These are phyloP conservation scores for Quambalaria eucalypti DNA, from an alignment of 1,284 basidiomycete species.

Conservation along the genomic window DNA sequence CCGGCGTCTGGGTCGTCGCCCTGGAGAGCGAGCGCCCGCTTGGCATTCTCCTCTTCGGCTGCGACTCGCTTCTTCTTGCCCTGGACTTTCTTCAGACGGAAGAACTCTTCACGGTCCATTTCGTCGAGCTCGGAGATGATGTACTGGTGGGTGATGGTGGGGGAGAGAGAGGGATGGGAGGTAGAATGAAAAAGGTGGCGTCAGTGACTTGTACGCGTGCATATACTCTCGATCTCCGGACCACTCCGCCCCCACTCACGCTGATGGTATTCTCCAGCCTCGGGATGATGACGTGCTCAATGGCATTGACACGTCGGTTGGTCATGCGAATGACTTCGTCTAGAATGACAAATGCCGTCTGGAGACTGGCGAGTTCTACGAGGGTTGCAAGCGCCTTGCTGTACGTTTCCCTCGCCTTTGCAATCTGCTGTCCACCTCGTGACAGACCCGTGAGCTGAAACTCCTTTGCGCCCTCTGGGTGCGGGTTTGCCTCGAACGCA, in stretches of 20 bases:
- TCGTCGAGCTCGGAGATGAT: constrained; percentile 45
- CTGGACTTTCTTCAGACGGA: constrained; percentile 43
- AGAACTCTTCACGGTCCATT: constrained; percentile 46
- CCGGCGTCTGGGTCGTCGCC: constrained; percentile 3
- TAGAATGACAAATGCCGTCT: constrained; percentile 92
- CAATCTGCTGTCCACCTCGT: constrained; percentile 90
- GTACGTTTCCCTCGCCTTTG: constrained; percentile 86
- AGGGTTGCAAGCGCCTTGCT: constrained; percentile 93
- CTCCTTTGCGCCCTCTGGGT: constrained; percentile 51
- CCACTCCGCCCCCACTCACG: constrained; percentile 4
- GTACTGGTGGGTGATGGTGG: constrained; percentile 29
- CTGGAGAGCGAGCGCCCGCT: constrained; percentile 3
- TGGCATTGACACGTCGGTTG: constrained; percentile 95
- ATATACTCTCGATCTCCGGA: neutral
- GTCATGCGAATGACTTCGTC: constrained; percentile 98
- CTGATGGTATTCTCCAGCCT: constrained; percentile 92
- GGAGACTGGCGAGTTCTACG: constrained; percentile 87
- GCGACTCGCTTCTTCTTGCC: constrained; percentile 29
- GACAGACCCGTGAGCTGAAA: constrained; percentile 97
- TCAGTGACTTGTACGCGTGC: neutral
- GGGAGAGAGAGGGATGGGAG: neutral
- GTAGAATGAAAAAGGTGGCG: neutral
- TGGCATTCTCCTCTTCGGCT: constrained; percentile 4
- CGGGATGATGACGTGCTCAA: constrained; percentile 95
- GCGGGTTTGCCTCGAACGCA: constrained; percentile 58